phyloP scores from a whole-genome alignment of 768 basidiomycete genomes.

The Boletus huronensis region DNA sequence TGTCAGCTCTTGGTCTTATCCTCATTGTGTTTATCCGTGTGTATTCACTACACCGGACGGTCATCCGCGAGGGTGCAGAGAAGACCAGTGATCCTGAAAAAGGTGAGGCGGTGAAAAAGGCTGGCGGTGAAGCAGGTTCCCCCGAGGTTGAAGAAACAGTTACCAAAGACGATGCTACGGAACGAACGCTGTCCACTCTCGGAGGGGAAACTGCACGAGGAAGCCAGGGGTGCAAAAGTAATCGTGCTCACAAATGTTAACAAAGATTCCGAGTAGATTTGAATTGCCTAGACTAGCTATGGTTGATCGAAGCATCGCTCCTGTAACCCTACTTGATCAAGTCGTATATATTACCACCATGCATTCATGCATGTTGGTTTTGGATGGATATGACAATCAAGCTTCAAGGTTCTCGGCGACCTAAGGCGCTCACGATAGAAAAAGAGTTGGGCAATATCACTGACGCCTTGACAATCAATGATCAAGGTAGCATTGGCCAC shows the following conservation, averaged over 20 bases:
- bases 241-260: not conserved
- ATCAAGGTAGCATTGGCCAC: conserved; percentile 13
- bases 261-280: not conserved
- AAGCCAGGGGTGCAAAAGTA: not conserved
- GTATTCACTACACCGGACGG: conserved; percentile 34
- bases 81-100: conserved; percentile 32
- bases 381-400: not conserved
- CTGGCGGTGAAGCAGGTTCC: not conserved
- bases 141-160: not conserved
- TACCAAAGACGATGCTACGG: not conserved
- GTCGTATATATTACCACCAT: not conserved
- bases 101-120: not conserved
- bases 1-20: conserved; percentile 31
- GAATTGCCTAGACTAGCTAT: not conserved
- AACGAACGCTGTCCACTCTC: conserved; percentile 1
- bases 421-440: not conserved
- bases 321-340: not conserved
- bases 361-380: not conserved
- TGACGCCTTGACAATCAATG: too few relatives aligned
- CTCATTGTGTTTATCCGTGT: conserved; percentile 33
- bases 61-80: conserved; percentile 12
- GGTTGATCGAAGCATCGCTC: not conserved
- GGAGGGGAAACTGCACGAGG: not conserved
- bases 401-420: not conserved
- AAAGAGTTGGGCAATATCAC: not conserved